Conservation (phyloP, 2,329 filamentous ascomycete genomes). For the Sarocladiaceae sp. region DNA sequence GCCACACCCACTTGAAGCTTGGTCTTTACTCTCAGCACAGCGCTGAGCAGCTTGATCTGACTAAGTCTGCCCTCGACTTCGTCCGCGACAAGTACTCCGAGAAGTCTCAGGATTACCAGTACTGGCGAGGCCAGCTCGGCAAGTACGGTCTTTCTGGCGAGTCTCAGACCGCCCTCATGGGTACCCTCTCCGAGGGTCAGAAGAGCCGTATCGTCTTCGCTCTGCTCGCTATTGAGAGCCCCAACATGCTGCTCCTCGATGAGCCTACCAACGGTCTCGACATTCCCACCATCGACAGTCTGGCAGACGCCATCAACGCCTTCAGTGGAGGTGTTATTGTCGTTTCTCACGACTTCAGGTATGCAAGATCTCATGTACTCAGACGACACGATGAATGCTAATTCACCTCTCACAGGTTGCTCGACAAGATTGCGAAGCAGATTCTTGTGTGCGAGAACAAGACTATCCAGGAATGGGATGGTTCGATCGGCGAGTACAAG, state of each 20-base stretch:
- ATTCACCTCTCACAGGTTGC: slow-evolving; percentile 51
- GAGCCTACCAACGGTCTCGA: slow-evolving; percentile 99
- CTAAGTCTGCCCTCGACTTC: slow-evolving; percentile 96
- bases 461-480: slow-evolving; percentile 84
- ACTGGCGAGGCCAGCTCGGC: slow-evolving; percentile 97
- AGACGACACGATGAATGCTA: not conserved
- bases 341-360: slow-evolving; percentile 98
- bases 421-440: slow-evolving; percentile 99
- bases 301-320: slow-evolving; percentile 96
- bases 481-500: slow-evolving; percentile 92
- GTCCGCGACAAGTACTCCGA: slow-evolving; percentile 89
- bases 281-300: slow-evolving; percentile 95
- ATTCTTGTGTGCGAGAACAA: slow-evolving; percentile 99
- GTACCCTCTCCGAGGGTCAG: slow-evolving; percentile 94
- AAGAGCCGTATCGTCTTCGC: slow-evolving; percentile 98
- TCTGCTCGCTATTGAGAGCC: slow-evolving; percentile 85
- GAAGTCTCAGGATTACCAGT: slow-evolving; percentile 96
- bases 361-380: slow-evolving; percentile 29
- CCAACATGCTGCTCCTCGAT: slow-evolving; percentile 97
- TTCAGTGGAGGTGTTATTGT: slow-evolving; percentile 96
- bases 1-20: slow-evolving; percentile 97
- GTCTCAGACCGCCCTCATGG: slow-evolving; percentile 93
- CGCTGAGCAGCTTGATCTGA: slow-evolving; percentile 94
- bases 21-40: slow-evolving; percentile 98
- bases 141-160: slow-evolving; percentile 91